A percentile compares a stretch with the other conserved stretches of the same genome.
phyloP scores from a whole-genome alignment of 2,329 filamentous ascomycete genomes.

The Colletotrichum karsti region DNA sequence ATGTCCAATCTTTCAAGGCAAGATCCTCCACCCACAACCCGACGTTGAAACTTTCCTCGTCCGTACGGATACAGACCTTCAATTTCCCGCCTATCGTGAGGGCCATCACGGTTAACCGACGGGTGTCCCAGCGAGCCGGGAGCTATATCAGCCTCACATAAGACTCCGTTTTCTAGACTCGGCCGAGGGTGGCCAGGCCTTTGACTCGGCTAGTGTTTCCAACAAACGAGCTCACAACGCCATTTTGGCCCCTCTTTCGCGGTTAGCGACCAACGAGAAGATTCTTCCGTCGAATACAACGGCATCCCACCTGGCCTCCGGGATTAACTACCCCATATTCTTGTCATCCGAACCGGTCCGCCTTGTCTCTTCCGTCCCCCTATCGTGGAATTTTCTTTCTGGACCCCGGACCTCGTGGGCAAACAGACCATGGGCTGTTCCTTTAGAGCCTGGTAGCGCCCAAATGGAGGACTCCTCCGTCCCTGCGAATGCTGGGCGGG shows the following conservation, averaged over 20 bases:
- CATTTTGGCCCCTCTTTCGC: slow-evolving; percentile 2
- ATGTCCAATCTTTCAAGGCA: background rate
- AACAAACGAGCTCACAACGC: slow-evolving; percentile 9
- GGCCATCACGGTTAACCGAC: background rate
- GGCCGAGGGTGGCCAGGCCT: slow-evolving; percentile 5
- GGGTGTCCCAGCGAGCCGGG: background rate
- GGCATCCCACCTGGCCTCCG: background rate
- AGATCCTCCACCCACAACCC: background rate
- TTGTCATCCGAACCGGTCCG: background rate
- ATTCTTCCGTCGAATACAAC: background rate
- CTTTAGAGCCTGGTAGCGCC: background rate
- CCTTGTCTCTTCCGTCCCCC: background rate
- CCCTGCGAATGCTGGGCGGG: background rate
- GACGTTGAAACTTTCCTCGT: background rate
- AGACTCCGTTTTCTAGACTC: slow-evolving; percentile 5
- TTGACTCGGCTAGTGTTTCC: slow-evolving; percentile 16
- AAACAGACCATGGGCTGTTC: background rate
- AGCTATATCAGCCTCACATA: slow-evolving; percentile 4
- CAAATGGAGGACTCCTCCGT: background rate
- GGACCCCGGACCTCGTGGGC: background rate
- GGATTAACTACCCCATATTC: background rate
- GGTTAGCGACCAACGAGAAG: background rate
- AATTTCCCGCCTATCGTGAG: background rate
- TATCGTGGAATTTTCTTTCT: background rate
- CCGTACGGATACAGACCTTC: background rate